Evolutionary conservation across 345 rosid species (phyloP).

Genomic region (Eucalyptus curtisii): DNA sequence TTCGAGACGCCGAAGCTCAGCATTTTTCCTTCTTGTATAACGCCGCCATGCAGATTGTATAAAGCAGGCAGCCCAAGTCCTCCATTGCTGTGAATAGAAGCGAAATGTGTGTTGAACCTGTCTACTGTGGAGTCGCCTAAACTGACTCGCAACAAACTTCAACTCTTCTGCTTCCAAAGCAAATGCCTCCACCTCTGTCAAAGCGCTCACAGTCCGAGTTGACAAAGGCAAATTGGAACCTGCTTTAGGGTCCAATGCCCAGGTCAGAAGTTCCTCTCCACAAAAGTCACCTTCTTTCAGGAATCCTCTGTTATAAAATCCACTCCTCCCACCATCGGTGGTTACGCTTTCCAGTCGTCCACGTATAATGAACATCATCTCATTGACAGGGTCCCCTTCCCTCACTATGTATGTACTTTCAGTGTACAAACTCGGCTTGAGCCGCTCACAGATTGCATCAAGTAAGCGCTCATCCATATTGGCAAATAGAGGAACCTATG

Average conservation of each 20-base stretch:
- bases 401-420: slow-evolving; percentile 60
- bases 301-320: slow-evolving; percentile 64
- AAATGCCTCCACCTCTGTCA: slow-evolving; percentile 78
- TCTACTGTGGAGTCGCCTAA: slow-evolving; percentile 77
- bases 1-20: slow-evolving; percentile 43
- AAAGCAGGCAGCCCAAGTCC: slow-evolving; percentile 84
- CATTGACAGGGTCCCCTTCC: slow-evolving; percentile 85
- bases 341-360: slow-evolving; percentile 82
- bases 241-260: slow-evolving; percentile 75
- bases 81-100: slow-evolving; percentile 91
- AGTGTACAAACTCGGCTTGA: slow-evolving; percentile 73
- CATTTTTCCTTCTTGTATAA: slow-evolving; percentile 39
- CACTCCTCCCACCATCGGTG: slow-evolving; percentile 87
- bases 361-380: slow-evolving; percentile 79
- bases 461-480: slow-evolving; percentile 82
- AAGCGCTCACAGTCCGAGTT: slow-evolving; percentile 53
- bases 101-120: slow-evolving; percentile 83
- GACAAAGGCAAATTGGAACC: slow-evolving; percentile 48
- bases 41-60: slow-evolving; percentile 79
- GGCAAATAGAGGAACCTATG: slow-evolving; percentile 76
- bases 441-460: slow-evolving; percentile 84
- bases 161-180: slow-evolving; percentile 83
- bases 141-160: slow-evolving; percentile 79
- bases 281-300: slow-evolving; percentile 75
- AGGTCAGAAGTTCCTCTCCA: slow-evolving; percentile 71